These are phyloP conservation scores for Saccharomycopsis hybrid DNA, from an alignment of 1,139 yeast species.

Conservation along the genomic window DNA sequence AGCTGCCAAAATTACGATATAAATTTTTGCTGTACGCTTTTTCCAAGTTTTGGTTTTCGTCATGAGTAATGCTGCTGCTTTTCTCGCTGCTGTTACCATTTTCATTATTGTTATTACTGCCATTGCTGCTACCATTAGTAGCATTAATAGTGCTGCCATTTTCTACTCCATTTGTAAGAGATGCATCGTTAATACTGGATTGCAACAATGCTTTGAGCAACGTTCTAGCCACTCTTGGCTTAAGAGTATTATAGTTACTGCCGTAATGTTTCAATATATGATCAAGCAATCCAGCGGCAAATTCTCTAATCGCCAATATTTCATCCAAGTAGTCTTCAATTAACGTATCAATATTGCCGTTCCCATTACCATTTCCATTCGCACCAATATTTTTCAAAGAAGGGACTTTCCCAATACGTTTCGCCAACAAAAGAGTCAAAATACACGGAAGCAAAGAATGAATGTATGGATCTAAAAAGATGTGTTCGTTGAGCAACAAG, in stretches of 20 bases:
- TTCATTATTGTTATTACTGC: constrained; percentile 1
- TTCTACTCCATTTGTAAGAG: neutral
- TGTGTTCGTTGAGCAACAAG: constrained; percentile 72
- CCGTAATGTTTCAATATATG: constrained; percentile 77
- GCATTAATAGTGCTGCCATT: neutral
- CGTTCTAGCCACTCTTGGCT: constrained; percentile 92
- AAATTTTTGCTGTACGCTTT: constrained; percentile 28
- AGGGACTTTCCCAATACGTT: constrained; percentile 65
- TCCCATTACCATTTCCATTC: neutral
- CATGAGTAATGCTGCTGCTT: neutral
- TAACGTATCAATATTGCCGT: constrained; percentile 1
- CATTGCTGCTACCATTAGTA: constrained; percentile 1
- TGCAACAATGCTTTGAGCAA: constrained; percentile 86
- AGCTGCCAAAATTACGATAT: constrained; percentile 76
- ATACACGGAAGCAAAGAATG: constrained; percentile 96
- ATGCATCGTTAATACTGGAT: constrained; percentile 29
- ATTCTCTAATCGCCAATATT: constrained; percentile 68
- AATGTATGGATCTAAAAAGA: constrained; percentile 91
- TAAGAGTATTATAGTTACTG: constrained; percentile 79
- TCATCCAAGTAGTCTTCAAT: constrained; percentile 29
- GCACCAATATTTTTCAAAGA: constrained; percentile 22
- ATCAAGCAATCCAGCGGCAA: constrained; percentile 78
- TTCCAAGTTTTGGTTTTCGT: constrained; percentile 1
- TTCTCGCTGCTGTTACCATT: neutral
- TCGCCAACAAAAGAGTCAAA: constrained; percentile 81